Evolutionary conservation across 257 asterid genomes (phyloP).

Genomic region (Solanum ossicruentum): DNA sequence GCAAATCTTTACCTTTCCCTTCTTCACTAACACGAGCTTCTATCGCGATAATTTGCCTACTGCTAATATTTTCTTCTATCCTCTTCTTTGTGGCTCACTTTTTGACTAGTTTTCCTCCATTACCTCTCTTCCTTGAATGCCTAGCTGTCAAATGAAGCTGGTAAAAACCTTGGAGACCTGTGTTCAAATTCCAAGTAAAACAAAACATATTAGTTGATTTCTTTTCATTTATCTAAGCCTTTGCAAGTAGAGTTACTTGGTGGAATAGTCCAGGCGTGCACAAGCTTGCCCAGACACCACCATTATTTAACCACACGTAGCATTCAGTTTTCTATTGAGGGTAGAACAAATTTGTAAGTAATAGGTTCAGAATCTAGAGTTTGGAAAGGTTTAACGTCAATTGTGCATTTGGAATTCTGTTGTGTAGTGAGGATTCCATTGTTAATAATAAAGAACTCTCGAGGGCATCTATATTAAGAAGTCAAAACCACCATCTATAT

Average conservation of each 20-base stretch:
- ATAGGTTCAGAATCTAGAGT: not conserved
- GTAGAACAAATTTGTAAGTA: not conserved
- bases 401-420: not conserved
- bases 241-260: not conserved
- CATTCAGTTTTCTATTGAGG: not conserved
- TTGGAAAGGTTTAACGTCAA: not conserved
- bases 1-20: not conserved
- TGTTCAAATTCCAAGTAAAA: not conserved
- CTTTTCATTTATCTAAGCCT: not conserved
- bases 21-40: not conserved
- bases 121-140: not conserved
- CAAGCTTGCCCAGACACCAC: not conserved
- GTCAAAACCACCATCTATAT: not conserved
- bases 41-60: not conserved
- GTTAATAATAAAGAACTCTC: not conserved
- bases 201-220: not conserved
- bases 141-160: not conserved
- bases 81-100: not conserved
- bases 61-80: not conserved
- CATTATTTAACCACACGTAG: not conserved
- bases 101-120: not conserved
- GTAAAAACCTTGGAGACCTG: not conserved
- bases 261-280: not conserved
- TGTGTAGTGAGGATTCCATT: not conserved
- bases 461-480: not conserved